Percentiles rank a stretch among this genome's conserved stretches.
Conservation (phyloP, 768 basidiomycete genomes). For the Lanmaoa pseudosensibilis region DNA sequence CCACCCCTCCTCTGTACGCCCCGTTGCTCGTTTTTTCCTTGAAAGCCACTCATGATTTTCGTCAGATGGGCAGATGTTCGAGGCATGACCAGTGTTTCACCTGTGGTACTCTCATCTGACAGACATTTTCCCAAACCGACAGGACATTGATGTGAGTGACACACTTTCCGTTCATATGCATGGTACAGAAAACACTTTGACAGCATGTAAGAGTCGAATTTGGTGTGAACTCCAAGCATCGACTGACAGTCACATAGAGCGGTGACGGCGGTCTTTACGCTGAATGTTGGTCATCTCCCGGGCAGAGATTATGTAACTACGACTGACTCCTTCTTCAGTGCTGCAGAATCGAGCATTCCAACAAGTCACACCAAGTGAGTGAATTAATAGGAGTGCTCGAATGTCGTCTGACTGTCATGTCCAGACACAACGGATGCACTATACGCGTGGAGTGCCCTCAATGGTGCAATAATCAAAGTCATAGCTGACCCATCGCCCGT, state of each 20-base stretch:
- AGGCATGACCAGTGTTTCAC: slow-evolving; percentile 38
- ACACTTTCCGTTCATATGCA: neutral
- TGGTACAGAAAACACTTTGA: neutral
- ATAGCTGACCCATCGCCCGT: slow-evolving; percentile 51
- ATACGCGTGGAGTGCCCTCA: slow-evolving; percentile 50
- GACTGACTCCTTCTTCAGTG: slow-evolving; percentile 37
- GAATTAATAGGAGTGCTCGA: neutral
- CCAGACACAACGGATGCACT: slow-evolving; percentile 49
- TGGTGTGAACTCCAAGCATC: neutral
- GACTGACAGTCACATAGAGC: slow-evolving; percentile 41
- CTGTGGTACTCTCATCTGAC: neutral
- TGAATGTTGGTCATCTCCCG: slow-evolving; percentile 41
- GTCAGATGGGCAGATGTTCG: slow-evolving; percentile 57
- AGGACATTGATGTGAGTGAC: slow-evolving; percentile 59
- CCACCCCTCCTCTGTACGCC: slow-evolving; percentile 48
- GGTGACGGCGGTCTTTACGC: slow-evolving; percentile 67
- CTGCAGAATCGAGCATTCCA: slow-evolving; percentile 70
- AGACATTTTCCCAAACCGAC: neutral
- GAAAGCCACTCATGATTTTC: no score
- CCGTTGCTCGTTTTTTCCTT: no score
- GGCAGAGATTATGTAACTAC: neutral
- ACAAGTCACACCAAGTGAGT: slow-evolving; percentile 51
- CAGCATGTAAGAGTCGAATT: slow-evolving; percentile 35
- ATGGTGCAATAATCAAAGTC: slow-evolving; percentile 45
- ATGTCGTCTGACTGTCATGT: neutral